Conservation (phyloP, 768 basidiomycete genomes). For the Cystobasidium onofrii region DNA sequence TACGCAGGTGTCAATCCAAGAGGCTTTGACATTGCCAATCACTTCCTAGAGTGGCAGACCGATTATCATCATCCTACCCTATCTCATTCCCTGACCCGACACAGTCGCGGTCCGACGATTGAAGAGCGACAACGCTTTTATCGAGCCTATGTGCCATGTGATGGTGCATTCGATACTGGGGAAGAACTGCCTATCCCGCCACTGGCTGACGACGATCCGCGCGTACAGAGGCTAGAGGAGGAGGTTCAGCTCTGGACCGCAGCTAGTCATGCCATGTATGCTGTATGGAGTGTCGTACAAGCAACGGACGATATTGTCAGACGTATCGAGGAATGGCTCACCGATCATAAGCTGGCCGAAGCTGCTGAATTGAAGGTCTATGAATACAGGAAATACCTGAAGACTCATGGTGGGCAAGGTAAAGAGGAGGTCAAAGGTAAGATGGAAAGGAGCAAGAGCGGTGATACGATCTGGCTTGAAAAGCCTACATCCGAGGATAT, state of each 20-base stretch:
- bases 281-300: slow-evolving; percentile 88
- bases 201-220: slow-evolving; percentile 38
- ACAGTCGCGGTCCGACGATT: slow-evolving; percentile 61
- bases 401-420: neutral
- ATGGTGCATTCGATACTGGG: slow-evolving; percentile 41
- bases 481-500: slow-evolving; percentile 11
- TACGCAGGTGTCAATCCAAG: slow-evolving; percentile 88
- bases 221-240: slow-evolving; percentile 58
- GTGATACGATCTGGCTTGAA: slow-evolving; percentile 21
- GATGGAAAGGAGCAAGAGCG: slow-evolving; percentile 6
- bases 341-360: slow-evolving; percentile 19
- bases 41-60: slow-evolving; percentile 80
- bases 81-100: slow-evolving; percentile 46
- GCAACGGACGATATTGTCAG: slow-evolving; percentile 65
- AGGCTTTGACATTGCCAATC: slow-evolving; percentile 69
- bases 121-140: slow-evolving; percentile 77
- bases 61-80: slow-evolving; percentile 61
- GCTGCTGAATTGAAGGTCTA: slow-evolving; percentile 3
- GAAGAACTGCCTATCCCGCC: slow-evolving; percentile 33
- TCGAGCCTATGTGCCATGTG: slow-evolving; percentile 61
- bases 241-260: slow-evolving; percentile 84
- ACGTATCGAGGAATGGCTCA: slow-evolving; percentile 37
- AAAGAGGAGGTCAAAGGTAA: neutral
- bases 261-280: slow-evolving; percentile 84
- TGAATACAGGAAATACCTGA: neutral